These are phyloP conservation scores for Tuber calosporum DNA, from an alignment of 495 filamentous ascomycete species.

Conservation along the genomic window DNA sequence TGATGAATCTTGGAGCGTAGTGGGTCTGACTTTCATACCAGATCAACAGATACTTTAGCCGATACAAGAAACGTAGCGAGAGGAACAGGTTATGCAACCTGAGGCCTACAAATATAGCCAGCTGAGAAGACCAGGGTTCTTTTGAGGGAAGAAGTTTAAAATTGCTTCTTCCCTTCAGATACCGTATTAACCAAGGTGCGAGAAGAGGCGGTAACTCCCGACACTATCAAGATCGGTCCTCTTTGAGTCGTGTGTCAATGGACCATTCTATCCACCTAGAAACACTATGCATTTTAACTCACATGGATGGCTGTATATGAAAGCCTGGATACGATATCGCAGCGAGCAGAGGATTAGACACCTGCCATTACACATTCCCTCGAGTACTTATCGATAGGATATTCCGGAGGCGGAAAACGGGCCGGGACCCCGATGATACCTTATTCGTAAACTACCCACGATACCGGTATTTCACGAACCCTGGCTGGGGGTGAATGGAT, in stretches of 20 bases:
- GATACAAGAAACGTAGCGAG: not conserved
- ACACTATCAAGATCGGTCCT: not conserved
- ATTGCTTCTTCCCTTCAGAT: not conserved
- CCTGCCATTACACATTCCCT: not conserved
- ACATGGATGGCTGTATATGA: conserved; percentile 1
- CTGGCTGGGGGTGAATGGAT: not conserved
- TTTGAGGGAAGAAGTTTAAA: not conserved
- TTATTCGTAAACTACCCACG: not conserved
- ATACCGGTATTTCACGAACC: not conserved
- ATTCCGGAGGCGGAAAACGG: not conserved
- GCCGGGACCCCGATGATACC: not conserved
- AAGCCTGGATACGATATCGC: not conserved
- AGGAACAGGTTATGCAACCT: not conserved
- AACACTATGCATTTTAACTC: not conserved
- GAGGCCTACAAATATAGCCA: not conserved
- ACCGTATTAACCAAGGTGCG: not conserved
- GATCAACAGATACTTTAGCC: not conserved
- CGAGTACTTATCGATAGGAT: not conserved
- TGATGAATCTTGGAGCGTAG: not conserved
- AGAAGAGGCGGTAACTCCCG: not conserved
- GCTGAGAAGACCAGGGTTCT: not conserved
- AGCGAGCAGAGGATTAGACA: not conserved
- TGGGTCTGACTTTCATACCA: not conserved
- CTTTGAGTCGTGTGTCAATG: not conserved
- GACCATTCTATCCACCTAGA: not conserved